These are phyloP conservation scores for Rhodomyrtus psidioides DNA, from an alignment of 441 rosid genomes.

Conservation along the genomic window DNA sequence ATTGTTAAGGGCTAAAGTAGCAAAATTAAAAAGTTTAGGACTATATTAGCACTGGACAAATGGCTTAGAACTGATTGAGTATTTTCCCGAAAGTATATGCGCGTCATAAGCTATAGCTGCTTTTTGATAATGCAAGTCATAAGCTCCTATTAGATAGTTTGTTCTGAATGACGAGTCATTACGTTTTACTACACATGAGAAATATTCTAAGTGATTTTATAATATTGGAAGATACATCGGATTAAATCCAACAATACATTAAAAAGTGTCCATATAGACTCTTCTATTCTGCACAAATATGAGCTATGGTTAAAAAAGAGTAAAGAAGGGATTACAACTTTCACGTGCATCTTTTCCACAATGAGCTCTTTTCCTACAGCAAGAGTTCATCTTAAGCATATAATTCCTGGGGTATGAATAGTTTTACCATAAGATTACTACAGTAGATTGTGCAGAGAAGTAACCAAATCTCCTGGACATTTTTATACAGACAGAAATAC, in stretches of 20 bases:
- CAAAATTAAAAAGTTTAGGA: no score
- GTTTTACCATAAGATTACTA: background rate
- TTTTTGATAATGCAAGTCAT: no score
- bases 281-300: background rate
- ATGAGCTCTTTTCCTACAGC: background rate
- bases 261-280: background rate
- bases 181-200: background rate
- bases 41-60: no score
- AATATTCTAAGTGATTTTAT: background rate
- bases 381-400: no score
- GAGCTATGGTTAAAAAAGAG: background rate
- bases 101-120: background rate
- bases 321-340: background rate
- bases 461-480: background rate
- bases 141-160: background rate
- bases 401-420: no score
- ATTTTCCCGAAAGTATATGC: no score
- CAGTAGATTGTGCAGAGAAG: background rate
- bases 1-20: no score
- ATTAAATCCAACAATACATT: background rate
- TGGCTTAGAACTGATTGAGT: no score
- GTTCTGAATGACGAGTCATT: background rate
- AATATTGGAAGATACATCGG: background rate
- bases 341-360: background rate
- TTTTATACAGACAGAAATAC: no score